Conservation (phyloP, 495 filamentous ascomycete genomes). For the Cercophora samala region DNA sequence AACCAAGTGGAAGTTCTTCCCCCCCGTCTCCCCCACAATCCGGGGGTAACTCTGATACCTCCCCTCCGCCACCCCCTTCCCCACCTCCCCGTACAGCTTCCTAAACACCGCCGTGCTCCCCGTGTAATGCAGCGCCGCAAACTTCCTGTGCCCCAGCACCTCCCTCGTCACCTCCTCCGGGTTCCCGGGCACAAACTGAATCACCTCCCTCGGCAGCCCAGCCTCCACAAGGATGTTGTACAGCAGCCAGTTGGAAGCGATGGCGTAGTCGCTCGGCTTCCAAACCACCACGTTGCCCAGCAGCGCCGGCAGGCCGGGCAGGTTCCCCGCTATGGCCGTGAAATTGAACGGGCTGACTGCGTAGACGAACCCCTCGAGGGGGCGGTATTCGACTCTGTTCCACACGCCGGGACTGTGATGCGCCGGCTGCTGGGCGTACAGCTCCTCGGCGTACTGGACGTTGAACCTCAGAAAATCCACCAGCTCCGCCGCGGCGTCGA, state of each 20-base stretch:
- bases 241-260: constrained; percentile 70
- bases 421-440: constrained; percentile 78
- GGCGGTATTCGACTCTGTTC: constrained; percentile 80
- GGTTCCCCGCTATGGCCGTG: constrained; percentile 78
- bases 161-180: constrained; percentile 68
- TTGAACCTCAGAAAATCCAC: constrained; percentile 90
- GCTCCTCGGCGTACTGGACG: constrained; percentile 80
- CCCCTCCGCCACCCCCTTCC: constrained; percentile 62
- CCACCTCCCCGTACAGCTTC: constrained; percentile 67
- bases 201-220: constrained; percentile 72
- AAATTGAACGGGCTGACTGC: constrained; percentile 88
- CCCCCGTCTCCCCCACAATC: constrained; percentile 81
- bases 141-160: constrained; percentile 64
- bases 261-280: constrained; percentile 79
- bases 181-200: constrained; percentile 80
- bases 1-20: constrained; percentile 89
- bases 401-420: constrained; percentile 75
- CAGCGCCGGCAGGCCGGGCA: constrained; percentile 68
- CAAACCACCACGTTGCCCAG: constrained; percentile 86
- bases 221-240: constrained; percentile 87
- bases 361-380: constrained; percentile 85
- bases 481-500: constrained; percentile 89
- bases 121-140: constrained; percentile 76
- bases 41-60: constrained; percentile 73
- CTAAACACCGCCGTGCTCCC: constrained; percentile 81